Conservation (phyloP, 2,329 filamentous ascomycete species). For the Dendrostoma leiphaemia region DNA sequence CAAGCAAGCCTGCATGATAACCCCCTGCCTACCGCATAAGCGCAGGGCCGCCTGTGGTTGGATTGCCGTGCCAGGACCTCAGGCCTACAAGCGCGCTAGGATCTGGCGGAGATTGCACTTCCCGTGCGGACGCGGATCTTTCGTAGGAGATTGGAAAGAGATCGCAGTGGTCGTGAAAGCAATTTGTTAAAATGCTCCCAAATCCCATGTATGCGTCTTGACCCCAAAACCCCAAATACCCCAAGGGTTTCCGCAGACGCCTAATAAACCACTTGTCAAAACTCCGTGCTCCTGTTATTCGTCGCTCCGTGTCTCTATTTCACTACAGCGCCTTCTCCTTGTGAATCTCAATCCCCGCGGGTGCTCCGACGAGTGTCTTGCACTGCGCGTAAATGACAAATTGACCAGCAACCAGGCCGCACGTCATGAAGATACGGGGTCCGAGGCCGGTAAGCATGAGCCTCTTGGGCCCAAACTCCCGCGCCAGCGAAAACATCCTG, state of each 20-base stretch:
- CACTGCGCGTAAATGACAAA: constrained; percentile 57
- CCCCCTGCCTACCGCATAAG: background rate
- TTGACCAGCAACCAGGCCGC: constrained; percentile 49
- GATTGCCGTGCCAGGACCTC: too few species aligned
- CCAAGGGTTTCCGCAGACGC: background rate
- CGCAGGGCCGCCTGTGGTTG: too few species aligned
- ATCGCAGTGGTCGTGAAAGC: background rate
- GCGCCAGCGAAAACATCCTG: constrained; percentile 50
- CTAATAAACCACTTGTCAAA: background rate
- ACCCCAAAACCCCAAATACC: background rate
- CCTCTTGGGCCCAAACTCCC: constrained; percentile 49
- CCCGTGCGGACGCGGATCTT: too few species aligned
- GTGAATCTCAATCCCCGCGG: constrained; percentile 51
- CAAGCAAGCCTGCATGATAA: too few species aligned
- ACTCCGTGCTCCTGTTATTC: too few species aligned
- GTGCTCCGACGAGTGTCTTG: constrained; percentile 50
- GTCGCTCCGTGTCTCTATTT: too few species aligned
- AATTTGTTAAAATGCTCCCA: background rate
- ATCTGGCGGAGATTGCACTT: too few species aligned
- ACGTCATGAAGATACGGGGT: constrained; percentile 53
- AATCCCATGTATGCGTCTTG: background rate
- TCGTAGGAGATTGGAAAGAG: background rate
- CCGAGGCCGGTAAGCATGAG: constrained; percentile 47
- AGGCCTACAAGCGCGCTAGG: too few species aligned
- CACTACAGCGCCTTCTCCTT: constrained; percentile 41